These are phyloP conservation scores for Pelargonium myrrhifolium DNA, from an alignment of 441 rosid species.

Conservation along the genomic window DNA sequence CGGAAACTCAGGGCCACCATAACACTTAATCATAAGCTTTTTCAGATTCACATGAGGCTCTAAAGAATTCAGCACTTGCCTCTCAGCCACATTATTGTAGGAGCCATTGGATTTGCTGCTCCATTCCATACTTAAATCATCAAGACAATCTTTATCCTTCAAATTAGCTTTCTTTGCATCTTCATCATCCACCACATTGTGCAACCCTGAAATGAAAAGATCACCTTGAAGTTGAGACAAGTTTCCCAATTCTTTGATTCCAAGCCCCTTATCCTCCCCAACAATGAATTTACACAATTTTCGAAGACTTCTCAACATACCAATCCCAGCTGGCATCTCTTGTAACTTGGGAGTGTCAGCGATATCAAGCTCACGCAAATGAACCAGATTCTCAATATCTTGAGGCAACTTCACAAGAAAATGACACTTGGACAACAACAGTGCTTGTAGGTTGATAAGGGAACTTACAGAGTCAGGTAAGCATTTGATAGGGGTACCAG, in stretches of 20 bases:
- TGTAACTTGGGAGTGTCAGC: not conserved
- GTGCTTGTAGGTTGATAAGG: constrained; percentile 3
- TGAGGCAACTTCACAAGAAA: not conserved
- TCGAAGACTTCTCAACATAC: not conserved
- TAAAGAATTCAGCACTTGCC: constrained; percentile 13
- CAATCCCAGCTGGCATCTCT: constrained; percentile 4
- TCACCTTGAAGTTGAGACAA: constrained; percentile 11
- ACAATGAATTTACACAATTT: constrained; percentile 9
- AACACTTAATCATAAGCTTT: constrained; percentile 9
- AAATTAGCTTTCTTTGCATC: constrained; percentile 20
- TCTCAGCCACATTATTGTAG: not conserved
- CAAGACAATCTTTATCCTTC: constrained; percentile 14
- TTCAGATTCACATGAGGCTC: constrained; percentile 13
- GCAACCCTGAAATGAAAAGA: constrained; percentile 15
- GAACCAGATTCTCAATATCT: not conserved
- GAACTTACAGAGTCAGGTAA: not conserved
- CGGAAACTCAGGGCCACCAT: constrained; percentile 18
- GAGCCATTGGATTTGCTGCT: not conserved
- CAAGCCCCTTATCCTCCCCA: constrained; percentile 5
- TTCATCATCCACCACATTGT: constrained; percentile 16
- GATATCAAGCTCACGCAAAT: constrained; percentile 2
- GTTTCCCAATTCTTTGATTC: constrained; percentile 15
- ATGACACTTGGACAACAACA: not conserved
- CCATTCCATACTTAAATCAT: constrained; percentile 14
- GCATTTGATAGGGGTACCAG: not conserved